Evolutionary conservation across 345 rosid genomes (phyloP), one percentile per base, ranked within the genome.

Genomic region (Syzygium aqueum): DNA sequence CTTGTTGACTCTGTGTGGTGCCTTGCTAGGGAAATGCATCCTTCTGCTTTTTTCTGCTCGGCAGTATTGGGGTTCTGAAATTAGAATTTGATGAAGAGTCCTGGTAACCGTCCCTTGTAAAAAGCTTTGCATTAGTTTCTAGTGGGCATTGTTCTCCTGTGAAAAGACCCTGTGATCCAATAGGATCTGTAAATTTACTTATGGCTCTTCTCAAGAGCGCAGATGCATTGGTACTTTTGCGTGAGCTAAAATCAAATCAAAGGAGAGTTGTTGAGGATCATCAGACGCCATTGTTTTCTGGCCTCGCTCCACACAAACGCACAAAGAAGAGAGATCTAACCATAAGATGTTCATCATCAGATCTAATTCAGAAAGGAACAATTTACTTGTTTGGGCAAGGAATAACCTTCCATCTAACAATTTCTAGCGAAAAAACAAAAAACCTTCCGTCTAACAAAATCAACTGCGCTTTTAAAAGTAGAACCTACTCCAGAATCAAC

Each of bases 81-180:
- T 87, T 86, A 90, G 89, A 84, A 84, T 84, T 92, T 95, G 95
- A 91, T 94, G 93, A 93, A 88, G 95, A 89, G 91, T 94, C 94
- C 93, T 67, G 86, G 88, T 53, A 85, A n/a, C 77, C 83, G 85
- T 85, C 87, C 88, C 87, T 27, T 91, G 94, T 92, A 90, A 51
- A 90, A 84, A 86, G 52, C 63, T 57, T 30, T 63, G 65, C 40
- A 30, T 77, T 87, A 15, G 59, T 43, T 53, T 25, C 53, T 84
- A 43, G 53, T 27, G 80, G 73, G 86, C 17, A 84, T 53, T 84
- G 51, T 84, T 73, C 82, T 73, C 82, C 82, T 73, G 2, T 73
- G 12, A 9, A 22, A 73, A 5, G 78, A 33, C 82, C 82, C 46
- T 73, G 49, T 1, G 49, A 73, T 73, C 27, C 82, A 73, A 10